These are phyloP conservation scores for Tolypocladium album DNA, from an alignment of 2,329 filamentous ascomycete species.

Conservation along the genomic window DNA sequence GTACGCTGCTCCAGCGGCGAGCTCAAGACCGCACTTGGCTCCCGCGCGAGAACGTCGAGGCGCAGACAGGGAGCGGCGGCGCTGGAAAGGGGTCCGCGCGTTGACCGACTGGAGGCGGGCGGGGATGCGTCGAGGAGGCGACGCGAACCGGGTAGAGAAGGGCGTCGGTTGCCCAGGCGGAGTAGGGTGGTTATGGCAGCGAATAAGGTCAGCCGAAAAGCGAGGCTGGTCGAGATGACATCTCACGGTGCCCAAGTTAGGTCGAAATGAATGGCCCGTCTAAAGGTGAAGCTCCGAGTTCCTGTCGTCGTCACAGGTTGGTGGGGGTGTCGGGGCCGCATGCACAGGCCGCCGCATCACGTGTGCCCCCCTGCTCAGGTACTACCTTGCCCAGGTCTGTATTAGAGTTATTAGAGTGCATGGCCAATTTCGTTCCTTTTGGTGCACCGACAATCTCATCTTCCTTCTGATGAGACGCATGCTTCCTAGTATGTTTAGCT, in stretches of 20 bases:
- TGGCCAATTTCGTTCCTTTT: neutral
- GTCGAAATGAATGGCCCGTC: neutral
- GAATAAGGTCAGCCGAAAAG: neutral
- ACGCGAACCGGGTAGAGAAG: neutral
- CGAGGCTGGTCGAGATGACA: neutral
- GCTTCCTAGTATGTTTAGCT: neutral
- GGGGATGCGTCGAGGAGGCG: neutral
- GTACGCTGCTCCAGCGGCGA: neutral
- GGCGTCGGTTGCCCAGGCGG: neutral
- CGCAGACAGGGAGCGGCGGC: neutral
- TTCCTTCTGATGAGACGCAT: neutral
- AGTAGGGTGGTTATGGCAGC: neutral
- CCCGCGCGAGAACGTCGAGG: neutral
- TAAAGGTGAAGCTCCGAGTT: neutral
- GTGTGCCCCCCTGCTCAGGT: neutral
- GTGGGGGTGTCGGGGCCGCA: neutral
- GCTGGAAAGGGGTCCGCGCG: neutral
- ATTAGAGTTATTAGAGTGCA: too few relatives aligned
- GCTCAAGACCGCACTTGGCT: constrained; percentile 1
- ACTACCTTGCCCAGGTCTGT: too few relatives aligned
- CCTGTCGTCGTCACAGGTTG: neutral
- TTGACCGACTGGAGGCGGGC: neutral
- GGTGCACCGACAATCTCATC: neutral
- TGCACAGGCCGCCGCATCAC: neutral
- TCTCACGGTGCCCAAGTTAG: neutral